These are phyloP conservation scores for Radiomyces spectabilis DNA, from an alignment of 192 early-diverging fungal species.

Conservation along the genomic window DNA sequence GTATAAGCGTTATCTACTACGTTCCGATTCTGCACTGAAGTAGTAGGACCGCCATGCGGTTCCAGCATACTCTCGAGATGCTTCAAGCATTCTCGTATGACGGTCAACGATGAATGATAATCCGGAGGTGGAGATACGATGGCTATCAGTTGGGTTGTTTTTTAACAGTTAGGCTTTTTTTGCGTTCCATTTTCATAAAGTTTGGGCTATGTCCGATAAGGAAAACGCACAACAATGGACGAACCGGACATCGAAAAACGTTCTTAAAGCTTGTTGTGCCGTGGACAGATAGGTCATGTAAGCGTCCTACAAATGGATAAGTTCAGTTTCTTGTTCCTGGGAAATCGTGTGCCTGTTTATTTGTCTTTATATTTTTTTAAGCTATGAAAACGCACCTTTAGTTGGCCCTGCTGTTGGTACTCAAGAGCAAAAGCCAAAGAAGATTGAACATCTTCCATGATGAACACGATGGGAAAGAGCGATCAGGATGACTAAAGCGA, in stretches of 20 bases:
- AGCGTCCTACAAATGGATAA: constrained; percentile 9
- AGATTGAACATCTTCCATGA: constrained; percentile 16
- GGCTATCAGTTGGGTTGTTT: too few relatives aligned
- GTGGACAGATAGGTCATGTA: constrained; percentile 1
- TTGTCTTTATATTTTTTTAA: background rate
- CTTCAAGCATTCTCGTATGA: constrained; percentile 2
- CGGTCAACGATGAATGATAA: background rate
- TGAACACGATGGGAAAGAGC: too few relatives aligned
- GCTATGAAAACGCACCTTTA: constrained; percentile 11
- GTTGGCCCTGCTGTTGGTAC: constrained; percentile 18
- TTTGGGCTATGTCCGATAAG: too few relatives aligned
- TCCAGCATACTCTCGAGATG: constrained; percentile 4
- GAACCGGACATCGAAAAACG: constrained; percentile 7
- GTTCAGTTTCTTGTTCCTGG: too few relatives aligned
- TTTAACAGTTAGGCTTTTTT: too few relatives aligned
- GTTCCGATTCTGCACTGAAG: too few relatives aligned
- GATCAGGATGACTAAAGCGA: background rate
- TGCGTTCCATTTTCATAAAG: background rate
- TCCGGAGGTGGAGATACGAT: constrained; percentile 4
- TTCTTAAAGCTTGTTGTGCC: background rate
- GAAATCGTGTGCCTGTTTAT: too few relatives aligned
- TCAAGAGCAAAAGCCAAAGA: constrained; percentile 10
- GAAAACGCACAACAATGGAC: constrained; percentile 4
- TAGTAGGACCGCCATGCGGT: constrained; percentile 2
- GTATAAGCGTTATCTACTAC: too few relatives aligned